Evolutionary conservation across 23 red algal genomes (phyloP).

Genomic region (Gracilaria vermiculophylla): DNA sequence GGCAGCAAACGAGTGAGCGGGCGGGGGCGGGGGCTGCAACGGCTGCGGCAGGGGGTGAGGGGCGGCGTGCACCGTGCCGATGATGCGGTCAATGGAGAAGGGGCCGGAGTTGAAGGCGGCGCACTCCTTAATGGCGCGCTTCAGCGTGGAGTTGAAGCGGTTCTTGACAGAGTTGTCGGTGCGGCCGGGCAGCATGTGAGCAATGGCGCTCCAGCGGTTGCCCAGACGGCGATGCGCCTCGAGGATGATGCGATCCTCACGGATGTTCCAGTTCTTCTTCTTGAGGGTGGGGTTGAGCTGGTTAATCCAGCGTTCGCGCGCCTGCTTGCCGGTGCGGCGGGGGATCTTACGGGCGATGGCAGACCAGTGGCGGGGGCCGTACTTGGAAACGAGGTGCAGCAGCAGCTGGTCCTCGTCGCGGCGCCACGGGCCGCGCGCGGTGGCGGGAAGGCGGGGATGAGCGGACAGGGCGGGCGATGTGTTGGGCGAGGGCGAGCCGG

Average conservation of each 20-base stretch:
- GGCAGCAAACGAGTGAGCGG: not conserved
- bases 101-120: too few relatives aligned
- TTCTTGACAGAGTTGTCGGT: conserved; percentile 97
- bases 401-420: conserved; percentile 64
- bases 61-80: conserved; percentile 3
- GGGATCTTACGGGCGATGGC: conserved; percentile 72
- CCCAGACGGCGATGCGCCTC: conserved; percentile 71
- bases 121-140: conserved; percentile 54
- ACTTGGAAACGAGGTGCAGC: not conserved
- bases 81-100: not conserved
- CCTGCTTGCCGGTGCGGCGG: conserved; percentile 91
- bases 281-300: conserved; percentile 79
- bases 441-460: not conserved
- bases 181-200: conserved; percentile 71
- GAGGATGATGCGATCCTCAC: conserved; percentile 84
- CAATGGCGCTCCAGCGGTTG: conserved; percentile 88
- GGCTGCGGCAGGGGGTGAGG: not conserved
- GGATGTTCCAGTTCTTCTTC: conserved; percentile 70
- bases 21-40: not conserved
- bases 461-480: not conserved
- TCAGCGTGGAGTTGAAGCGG: conserved; percentile 86
- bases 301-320: conserved; percentile 94
- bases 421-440: conserved; percentile 62
- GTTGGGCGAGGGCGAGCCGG: not conserved
- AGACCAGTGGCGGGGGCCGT: conserved; percentile 61